Base-by-base conservation (phyloP, 257 asterid genomes). In the Nicotiana otophora region DNA sequence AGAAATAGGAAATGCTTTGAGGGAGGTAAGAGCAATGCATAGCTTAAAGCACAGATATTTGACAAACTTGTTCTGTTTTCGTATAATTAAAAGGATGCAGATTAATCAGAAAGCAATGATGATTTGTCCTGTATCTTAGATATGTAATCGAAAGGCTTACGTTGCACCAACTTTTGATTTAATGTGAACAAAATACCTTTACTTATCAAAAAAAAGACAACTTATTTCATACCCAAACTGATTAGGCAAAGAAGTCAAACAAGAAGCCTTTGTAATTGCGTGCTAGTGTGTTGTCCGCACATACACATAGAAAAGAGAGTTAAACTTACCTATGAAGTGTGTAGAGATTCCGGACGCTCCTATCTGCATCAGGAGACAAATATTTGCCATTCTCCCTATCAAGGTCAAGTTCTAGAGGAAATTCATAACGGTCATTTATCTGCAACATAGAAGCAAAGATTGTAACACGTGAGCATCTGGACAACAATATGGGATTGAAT, bases 361-460 rank as follows among this genome's bases (percentile, higher is more conserved):
- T 92, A 90, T 96, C 98, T 33, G 98, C 97, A 0, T 96, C 98
- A 77, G 98, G 99, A 10, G 98, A 92, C 86, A 96, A 87, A 91
- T 96, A 96, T 89, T 96, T 96, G 16, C 99, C 97, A 58, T 92
- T 87, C 75, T 91, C 98, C 88, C 94, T 90, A 86, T 96, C 99
- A 83, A 96, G 93, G 88, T 96, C 99, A 83, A 96, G 98, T 89
- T 94, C 97, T 88, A 93, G 87, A 19, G 98, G 99, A 80, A 96
- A 96, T 87, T 94, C 99, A 89, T 96, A 94, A 54, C 98, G 97
- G 72, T 96, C 99, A 87, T 96, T 96, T 88, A 96, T 94, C 99
- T 96, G 95, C 88, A 89, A 70, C 70, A 84, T 77, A 23, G 82
- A 82, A 65, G 53, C 33, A 82, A 85, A 53, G 67, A 84, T 81